These are phyloP conservation scores for Raphanus hybrid DNA, from an alignment of 441 rosid genomes.

Conservation along the genomic window DNA sequence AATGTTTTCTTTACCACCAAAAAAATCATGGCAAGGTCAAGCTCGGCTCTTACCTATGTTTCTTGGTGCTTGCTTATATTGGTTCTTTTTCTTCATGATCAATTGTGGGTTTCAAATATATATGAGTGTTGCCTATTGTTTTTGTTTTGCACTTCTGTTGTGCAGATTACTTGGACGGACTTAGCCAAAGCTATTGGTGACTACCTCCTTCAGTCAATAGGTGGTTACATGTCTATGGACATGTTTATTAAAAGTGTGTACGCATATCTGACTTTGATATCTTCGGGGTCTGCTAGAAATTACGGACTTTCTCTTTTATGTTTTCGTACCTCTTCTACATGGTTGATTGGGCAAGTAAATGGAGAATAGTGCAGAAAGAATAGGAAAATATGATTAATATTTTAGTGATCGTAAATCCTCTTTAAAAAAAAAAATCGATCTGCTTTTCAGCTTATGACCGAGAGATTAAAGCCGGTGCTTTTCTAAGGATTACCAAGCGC, in stretches of 20 bases:
- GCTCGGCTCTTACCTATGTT: neutral
- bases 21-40: neutral
- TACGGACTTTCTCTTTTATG: neutral
- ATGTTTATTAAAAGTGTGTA: neutral
- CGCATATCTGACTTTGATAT: neutral
- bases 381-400: no score
- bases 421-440: no score
- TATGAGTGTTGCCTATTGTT: neutral
- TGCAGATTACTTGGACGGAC: neutral
- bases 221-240: neutral
- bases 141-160: neutral
- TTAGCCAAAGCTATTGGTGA: neutral
- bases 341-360: neutral
- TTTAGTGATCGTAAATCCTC: no score
- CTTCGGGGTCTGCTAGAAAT: neutral
- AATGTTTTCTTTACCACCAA: no score
- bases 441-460: no score
- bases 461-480: no score
- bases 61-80: neutral
- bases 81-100: neutral
- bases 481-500: no score
- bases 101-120: neutral
- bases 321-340: neutral
- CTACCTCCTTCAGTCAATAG: neutral
- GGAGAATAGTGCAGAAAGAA: neutral